These are phyloP conservation scores for Camellia granthamiana DNA, from an alignment of 148 eudicot species.

Conservation along the genomic window DNA sequence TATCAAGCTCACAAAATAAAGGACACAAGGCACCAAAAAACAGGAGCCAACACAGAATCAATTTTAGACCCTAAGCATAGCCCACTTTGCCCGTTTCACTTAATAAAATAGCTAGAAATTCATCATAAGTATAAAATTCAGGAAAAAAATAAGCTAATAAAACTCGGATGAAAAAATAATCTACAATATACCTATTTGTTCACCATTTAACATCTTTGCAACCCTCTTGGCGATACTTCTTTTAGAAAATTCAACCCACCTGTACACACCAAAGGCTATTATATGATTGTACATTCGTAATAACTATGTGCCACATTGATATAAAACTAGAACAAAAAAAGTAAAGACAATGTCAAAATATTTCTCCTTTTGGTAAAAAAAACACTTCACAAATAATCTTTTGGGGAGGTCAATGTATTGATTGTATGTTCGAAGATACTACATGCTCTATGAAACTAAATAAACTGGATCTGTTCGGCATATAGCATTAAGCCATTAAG, in stretches of 20 bases:
- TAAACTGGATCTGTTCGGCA: background rate
- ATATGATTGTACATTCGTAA: conserved; percentile 2
- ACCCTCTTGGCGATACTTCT: conserved; percentile 71
- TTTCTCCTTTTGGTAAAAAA: background rate
- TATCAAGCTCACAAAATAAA: background rate
- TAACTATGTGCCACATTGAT: background rate
- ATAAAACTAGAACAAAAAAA: background rate
- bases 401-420: background rate
- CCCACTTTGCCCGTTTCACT: background rate
- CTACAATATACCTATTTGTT: conserved; percentile 63
- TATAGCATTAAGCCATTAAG: background rate
- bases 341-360: background rate
- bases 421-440: background rate
- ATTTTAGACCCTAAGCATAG: background rate
- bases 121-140: background rate
- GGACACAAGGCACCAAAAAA: background rate
- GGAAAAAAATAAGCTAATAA: background rate
- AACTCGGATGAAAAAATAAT: background rate
- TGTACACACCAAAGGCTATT: conserved; percentile 27
- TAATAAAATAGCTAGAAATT: background rate
- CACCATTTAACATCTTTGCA: conserved; percentile 75
- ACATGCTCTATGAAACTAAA: background rate
- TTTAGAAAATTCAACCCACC: conserved; percentile 94
- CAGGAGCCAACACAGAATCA: background rate
- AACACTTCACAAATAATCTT: background rate